A percentile compares a stretch with the other conserved stretches of the same genome.
Evolutionary conservation across 2,329 filamentous ascomycete species (phyloP).

Genomic region (Triangularia verruculosa): DNA sequence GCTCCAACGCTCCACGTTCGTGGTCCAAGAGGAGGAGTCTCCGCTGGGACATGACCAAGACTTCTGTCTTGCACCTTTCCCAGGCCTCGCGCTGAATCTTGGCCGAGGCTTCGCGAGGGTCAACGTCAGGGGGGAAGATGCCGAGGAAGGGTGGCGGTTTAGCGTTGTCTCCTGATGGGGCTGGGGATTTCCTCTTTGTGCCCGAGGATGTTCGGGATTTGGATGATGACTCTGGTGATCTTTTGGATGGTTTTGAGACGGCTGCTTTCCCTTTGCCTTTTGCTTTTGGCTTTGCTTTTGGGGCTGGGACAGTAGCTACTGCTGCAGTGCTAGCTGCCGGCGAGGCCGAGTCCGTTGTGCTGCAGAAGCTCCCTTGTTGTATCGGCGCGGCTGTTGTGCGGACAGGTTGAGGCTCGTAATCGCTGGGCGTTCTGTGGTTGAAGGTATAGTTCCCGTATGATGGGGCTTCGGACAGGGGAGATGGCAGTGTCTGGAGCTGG

Average conservation of each 20-base stretch:
- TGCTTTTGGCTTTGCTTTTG: not conserved
- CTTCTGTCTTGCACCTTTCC: conserved; percentile 23
- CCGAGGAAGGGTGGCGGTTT: conserved; percentile 3
- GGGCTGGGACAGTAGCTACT: not conserved
- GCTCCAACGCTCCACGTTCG: conserved; percentile 24
- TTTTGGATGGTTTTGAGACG: not conserved
- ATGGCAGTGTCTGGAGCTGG: conserved; percentile 10
- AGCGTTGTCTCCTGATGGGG: not conserved
- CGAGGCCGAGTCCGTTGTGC: not conserved
- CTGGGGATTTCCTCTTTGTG: conserved; percentile 1
- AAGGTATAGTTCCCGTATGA: not conserved
- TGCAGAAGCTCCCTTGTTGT: not conserved
- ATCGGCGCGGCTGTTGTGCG: not conserved
- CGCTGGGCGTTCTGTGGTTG: not conserved
- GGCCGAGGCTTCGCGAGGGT: conserved; percentile 22
- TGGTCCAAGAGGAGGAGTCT: conserved; percentile 23
- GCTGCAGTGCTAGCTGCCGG: not conserved
- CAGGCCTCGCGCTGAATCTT: conserved; percentile 25
- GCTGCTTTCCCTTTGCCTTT: conserved; percentile 4
- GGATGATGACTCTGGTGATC: not conserved
- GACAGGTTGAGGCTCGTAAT: not conserved
- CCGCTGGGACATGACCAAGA: conserved; percentile 23
- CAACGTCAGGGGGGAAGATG: conserved; percentile 17
- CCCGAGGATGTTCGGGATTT: not conserved
- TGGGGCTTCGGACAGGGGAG: conserved; percentile 15